Base-by-base conservation (phyloP, 805 yeast species). In the Yarrowia sp. region DNA sequence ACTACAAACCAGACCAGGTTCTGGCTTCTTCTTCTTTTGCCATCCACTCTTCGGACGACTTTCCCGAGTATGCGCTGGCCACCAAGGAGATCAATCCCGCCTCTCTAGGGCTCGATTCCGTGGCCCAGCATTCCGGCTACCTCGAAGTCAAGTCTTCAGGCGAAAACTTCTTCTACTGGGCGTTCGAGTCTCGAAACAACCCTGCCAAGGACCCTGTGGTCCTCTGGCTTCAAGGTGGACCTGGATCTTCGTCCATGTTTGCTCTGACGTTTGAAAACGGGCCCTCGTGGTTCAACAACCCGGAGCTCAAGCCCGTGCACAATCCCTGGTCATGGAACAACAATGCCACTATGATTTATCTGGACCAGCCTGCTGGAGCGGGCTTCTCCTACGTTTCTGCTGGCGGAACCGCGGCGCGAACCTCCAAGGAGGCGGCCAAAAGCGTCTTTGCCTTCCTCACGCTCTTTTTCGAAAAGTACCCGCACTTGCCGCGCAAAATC, bases 221-320 rank as follows among this genome's bases (percentile, higher is more conserved):
- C 66, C 80, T 91, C 72, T 90, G 95, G 94, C 81, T 90, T 74
- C 90, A 89, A 75, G 96, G 96, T 70, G 96, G 96, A 3, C 96
- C 96, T 53, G 96, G 96, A 1, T 89, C 94, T 76, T 87, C 92
- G 15, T 88, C 94, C 2, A 77, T 89, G 76, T 88, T 92, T 13
- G 95, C 95, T 0, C 81, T 89, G 71, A 87, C 89, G 74, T 89
- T 89, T 74, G 95, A 90, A 74, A 82, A 88, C 74, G 95, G 96
- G 36, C 92, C 95, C n/a, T 83, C 93, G 0, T 84, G 85, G 43
- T 82, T 86, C 20, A 84, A 89, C 69, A 84, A 89, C 69, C 77
- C 84, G 17, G 68, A 68, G 12, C 75, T 87, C 70, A 83, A 83
- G 71, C 92, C 92, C 19, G 79, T 82, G 46, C 79, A 80, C 78